Percentiles rank a stretch among this genome's conserved stretches.
Conservation (phyloP, 1,139 yeast species). For the Lodderomyces oxycetoniae region DNA sequence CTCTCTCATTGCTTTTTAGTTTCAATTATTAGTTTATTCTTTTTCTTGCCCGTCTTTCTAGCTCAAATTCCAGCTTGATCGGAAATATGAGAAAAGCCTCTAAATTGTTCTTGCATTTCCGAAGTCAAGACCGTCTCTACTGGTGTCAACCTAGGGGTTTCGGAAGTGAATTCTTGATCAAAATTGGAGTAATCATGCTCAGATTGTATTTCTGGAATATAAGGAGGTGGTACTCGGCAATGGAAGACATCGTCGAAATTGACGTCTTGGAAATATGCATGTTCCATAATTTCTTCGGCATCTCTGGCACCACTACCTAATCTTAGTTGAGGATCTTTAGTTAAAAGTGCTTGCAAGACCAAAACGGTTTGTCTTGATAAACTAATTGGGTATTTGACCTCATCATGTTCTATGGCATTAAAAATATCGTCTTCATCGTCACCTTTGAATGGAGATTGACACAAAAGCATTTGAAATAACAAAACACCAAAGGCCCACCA, state of each 20-base stretch:
- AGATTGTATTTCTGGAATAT: conserved; percentile 70
- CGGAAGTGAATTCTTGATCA: conserved; percentile 91
- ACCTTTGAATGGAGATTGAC: conserved; percentile 97
- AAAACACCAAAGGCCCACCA: conserved; percentile 99
- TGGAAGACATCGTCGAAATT: conserved; percentile 81
- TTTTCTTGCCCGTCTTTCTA: no score
- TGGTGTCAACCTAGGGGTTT: conserved; percentile 93
- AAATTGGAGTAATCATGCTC: conserved; percentile 92
- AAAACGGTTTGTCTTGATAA: conserved; percentile 98
- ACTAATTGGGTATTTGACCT: conserved; percentile 94
- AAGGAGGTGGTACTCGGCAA: conserved; percentile 79
- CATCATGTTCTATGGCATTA: conserved; percentile 96
- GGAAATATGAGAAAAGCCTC: conserved; percentile 90
- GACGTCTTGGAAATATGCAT: conserved; percentile 86
- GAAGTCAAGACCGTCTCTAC: conserved; percentile 84
- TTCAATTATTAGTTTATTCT: no score
- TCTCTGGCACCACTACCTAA: conserved; percentile 84
- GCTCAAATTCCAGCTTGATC: conserved; percentile 54
- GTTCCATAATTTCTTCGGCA: conserved; percentile 92
- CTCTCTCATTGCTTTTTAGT: no score
- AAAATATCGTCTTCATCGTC: conserved; percentile 98
- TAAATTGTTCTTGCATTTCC: conserved; percentile 90
- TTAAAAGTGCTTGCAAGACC: conserved; percentile 80
- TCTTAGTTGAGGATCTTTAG: conserved; percentile 81
- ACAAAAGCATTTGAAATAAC: conserved; percentile 89